A percentile compares a stretch with the other conserved stretches of the same genome.
These are phyloP conservation scores for Talaromyces sp. DNA, from an alignment of 2,329 filamentous ascomycete genomes.

Conservation along the genomic window DNA sequence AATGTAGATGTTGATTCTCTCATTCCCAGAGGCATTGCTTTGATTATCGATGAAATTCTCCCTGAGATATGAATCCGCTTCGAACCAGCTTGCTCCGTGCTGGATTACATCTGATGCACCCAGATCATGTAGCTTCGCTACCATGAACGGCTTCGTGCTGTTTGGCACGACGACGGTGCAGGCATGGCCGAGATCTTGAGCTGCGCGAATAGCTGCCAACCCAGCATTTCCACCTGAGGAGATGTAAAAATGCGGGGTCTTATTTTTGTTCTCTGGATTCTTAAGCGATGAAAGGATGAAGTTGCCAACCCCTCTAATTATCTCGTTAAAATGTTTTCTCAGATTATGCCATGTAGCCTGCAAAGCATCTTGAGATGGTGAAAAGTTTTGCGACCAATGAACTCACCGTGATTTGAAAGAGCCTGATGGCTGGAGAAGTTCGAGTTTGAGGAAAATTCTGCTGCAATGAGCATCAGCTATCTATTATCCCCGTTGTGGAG, in stretches of 20 bases:
- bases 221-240: constrained; percentile 81
- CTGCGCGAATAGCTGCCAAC: constrained; percentile 73
- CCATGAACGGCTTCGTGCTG: constrained; percentile 66
- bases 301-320: constrained; percentile 40
- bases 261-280: constrained; percentile 28
- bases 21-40: background rate
- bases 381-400: background rate
- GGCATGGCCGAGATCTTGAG: constrained; percentile 61
- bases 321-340: background rate
- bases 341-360: background rate
- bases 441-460: constrained; percentile 80
- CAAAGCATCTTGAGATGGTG: background rate
- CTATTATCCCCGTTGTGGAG: background rate
- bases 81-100: constrained; percentile 66
- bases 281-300: constrained; percentile 33
- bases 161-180: constrained; percentile 74
- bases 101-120: constrained; percentile 67
- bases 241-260: constrained; percentile 69
- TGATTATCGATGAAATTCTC: constrained; percentile 45
- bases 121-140: constrained; percentile 66
- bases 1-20: constrained; percentile 34
- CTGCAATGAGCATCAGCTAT: constrained; percentile 35
- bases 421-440: constrained; percentile 76
- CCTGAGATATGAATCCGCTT: constrained; percentile 68
- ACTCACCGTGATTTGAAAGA: constrained; percentile 73